Evolutionary conservation across 164 flowering plant genomes (phyloP).

Genomic region (Warburgia ugandensis): DNA sequence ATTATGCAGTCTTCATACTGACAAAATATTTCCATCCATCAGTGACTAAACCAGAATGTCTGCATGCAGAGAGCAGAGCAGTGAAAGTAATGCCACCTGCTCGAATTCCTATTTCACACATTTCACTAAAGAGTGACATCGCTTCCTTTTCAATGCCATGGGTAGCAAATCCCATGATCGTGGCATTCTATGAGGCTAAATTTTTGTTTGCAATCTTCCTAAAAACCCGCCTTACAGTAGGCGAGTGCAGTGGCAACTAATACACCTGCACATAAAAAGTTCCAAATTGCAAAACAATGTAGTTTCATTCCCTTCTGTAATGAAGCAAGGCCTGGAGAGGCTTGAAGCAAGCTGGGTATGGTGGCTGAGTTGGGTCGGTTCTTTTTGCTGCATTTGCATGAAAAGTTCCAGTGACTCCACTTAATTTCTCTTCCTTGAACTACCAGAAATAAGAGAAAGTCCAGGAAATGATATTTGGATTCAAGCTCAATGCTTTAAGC

Average conservation of each 20-base stretch:
- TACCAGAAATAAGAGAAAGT: conserved; percentile 64
- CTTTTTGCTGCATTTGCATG: conserved; percentile 42
- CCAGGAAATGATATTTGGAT: conserved; percentile 66
- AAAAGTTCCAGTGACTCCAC: conserved; percentile 29
- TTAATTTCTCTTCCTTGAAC: conserved; percentile 35
- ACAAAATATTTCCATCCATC: conserved; percentile 69
- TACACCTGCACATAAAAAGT: conserved; percentile 28
- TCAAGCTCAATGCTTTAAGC: conserved; percentile 32
- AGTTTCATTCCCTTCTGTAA: conserved; percentile 47
- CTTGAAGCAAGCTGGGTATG: conserved; percentile 34
- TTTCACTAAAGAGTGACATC: conserved; percentile 32
- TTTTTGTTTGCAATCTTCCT: conserved; percentile 28
- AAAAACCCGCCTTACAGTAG: conserved; percentile 40
- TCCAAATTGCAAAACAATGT: conserved; percentile 37
- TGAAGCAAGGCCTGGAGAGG: conserved; percentile 50
- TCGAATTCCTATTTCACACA: conserved; percentile 29
- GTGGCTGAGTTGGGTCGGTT: conserved; percentile 49
- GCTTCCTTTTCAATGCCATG: conserved; percentile 43
- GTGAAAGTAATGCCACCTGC: conserved; percentile 64
- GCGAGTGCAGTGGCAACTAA: conserved; percentile 50
- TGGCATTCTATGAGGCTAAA: conserved; percentile 55
- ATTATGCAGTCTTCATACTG: conserved; percentile 31
- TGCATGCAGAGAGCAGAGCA: conserved; percentile 52
- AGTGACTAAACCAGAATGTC: conserved; percentile 43
- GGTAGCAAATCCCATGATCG: conserved; percentile 52